Evolutionary conservation across 2,329 filamentous ascomycete genomes (phyloP).

Genomic region (Phoma herbarum): DNA sequence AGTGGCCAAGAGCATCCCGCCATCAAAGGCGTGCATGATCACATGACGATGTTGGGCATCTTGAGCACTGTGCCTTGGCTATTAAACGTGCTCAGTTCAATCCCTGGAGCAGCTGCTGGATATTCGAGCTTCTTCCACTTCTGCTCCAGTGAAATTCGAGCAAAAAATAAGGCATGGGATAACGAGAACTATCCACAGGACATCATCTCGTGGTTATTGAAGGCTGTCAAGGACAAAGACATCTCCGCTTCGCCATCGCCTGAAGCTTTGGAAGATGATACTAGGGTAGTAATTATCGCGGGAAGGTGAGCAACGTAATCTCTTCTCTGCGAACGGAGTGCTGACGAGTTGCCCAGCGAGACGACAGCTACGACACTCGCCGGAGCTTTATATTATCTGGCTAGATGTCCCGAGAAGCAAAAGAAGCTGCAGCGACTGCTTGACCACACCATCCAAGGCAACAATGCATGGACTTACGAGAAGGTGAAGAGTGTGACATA

Average conservation of each 20-base stretch:
- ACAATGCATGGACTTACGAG: neutral
- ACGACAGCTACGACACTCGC: neutral
- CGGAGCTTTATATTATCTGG: neutral
- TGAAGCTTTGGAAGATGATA: neutral
- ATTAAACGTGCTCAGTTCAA: neutral
- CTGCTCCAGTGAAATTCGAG: neutral
- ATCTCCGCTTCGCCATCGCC: neutral
- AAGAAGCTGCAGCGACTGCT: neutral
- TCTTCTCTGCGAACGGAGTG: neutral
- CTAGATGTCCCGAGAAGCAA: neutral
- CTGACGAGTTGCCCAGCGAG: neutral
- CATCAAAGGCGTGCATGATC: slow-evolving; percentile 48
- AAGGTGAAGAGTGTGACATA: neutral
- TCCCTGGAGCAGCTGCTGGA: neutral
- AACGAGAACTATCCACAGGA: neutral
- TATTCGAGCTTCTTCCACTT: neutral
- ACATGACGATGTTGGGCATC: slow-evolving; percentile 48
- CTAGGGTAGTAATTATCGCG: neutral
- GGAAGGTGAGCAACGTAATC: neutral
- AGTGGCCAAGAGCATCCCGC: slow-evolving; percentile 41
- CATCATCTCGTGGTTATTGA: neutral
- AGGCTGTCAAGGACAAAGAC: neutral
- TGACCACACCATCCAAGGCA: neutral
- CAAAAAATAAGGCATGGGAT: neutral
- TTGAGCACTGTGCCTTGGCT: slow-evolving; percentile 51